Conservation (phyloP, 352 stramenopile species). For the Phytopythium boreale region DNA sequence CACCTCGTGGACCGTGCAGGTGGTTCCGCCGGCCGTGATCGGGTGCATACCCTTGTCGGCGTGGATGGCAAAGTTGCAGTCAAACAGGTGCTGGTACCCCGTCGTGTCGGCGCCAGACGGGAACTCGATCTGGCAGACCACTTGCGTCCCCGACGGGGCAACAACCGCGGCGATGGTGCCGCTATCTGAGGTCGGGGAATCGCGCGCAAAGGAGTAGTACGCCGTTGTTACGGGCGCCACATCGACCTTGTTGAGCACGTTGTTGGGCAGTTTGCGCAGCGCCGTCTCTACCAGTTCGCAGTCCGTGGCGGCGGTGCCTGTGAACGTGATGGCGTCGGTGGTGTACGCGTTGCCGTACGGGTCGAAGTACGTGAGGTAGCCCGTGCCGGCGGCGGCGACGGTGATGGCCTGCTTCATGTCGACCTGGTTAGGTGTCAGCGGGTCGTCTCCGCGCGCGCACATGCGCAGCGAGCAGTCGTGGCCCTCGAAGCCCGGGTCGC, state of each 20-base stretch:
- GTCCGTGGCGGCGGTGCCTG: background rate
- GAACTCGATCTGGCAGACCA: slow-evolving; percentile 43
- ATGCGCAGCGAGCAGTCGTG: slow-evolving; percentile 52
- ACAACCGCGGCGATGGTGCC: too few relatives aligned
- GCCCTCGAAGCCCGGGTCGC: slow-evolving; percentile 55
- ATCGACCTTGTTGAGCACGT: slow-evolving; percentile 51
- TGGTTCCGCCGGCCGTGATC: slow-evolving; percentile 1
- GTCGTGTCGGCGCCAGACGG: slow-evolving; percentile 45
- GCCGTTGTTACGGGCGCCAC: too few relatives aligned
- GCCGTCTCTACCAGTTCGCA: slow-evolving; percentile 41
- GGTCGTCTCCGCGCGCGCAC: slow-evolving; percentile 64
- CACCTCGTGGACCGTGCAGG: slow-evolving; percentile 39
- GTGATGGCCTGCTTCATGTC: slow-evolving; percentile 58
- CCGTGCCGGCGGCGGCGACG: background rate
- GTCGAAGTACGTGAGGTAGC: slow-evolving; percentile 70
- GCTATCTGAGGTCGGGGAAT: slow-evolving; percentile 2
- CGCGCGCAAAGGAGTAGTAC: slow-evolving; percentile 24
- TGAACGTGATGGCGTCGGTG: slow-evolving; percentile 21
- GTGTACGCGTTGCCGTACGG: slow-evolving; percentile 68
- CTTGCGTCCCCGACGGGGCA: too few relatives aligned
- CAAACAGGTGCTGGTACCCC: slow-evolving; percentile 54
- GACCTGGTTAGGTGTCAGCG: slow-evolving; percentile 40
- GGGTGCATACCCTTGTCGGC: slow-evolving; percentile 34
- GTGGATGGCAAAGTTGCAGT: slow-evolving; percentile 43
- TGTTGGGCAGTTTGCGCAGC: slow-evolving; percentile 54